These are phyloP conservation scores for Mycena albidolilacea DNA, from an alignment of 768 basidiomycete genomes.

Conservation along the genomic window DNA sequence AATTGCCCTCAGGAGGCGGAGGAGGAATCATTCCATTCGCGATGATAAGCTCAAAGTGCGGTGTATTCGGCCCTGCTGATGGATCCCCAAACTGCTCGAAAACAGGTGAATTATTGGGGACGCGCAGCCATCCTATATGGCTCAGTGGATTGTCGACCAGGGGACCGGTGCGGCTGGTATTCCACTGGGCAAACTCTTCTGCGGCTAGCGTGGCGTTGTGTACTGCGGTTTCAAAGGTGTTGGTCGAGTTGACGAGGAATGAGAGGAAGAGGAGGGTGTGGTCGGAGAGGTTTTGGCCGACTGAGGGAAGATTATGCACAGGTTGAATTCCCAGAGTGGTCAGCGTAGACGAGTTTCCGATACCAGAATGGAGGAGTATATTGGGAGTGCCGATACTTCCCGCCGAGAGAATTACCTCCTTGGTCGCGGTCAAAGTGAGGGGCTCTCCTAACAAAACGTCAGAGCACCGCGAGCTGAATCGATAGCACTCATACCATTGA, in stretches of 20 bases:
- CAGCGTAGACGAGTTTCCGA: conserved; percentile 70
- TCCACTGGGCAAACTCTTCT: conserved; percentile 42
- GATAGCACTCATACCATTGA: not conserved
- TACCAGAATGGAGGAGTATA: conserved; percentile 39
- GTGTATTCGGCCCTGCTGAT: conserved; percentile 46
- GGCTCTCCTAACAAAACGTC: not conserved
- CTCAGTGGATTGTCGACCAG: conserved; percentile 38
- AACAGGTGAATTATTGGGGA: conserved; percentile 41
- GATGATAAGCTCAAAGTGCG: conserved; percentile 50
- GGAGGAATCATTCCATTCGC: conserved; percentile 38
- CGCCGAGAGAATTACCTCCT: conserved; percentile 50
- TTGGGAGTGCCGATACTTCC: conserved; percentile 47
- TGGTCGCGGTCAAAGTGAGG: conserved; percentile 40
- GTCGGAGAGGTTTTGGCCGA: conserved; percentile 44
- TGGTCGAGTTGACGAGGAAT: conserved; percentile 30
- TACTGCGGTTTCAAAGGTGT: conserved; percentile 39
- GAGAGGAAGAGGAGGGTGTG: conserved; percentile 37
- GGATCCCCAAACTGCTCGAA: conserved; percentile 44
- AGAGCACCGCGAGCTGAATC: not conserved
- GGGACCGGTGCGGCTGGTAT: conserved; percentile 42
- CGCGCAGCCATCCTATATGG: conserved; percentile 48
- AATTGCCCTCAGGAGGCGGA: conserved; percentile 41
- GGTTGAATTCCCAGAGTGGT: conserved; percentile 69
- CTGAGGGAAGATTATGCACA: conserved; percentile 40
- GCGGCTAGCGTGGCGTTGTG: conserved; percentile 34